Conservation (phyloP, 345 rosid species). For the Aquilaria malaccensis region DNA sequence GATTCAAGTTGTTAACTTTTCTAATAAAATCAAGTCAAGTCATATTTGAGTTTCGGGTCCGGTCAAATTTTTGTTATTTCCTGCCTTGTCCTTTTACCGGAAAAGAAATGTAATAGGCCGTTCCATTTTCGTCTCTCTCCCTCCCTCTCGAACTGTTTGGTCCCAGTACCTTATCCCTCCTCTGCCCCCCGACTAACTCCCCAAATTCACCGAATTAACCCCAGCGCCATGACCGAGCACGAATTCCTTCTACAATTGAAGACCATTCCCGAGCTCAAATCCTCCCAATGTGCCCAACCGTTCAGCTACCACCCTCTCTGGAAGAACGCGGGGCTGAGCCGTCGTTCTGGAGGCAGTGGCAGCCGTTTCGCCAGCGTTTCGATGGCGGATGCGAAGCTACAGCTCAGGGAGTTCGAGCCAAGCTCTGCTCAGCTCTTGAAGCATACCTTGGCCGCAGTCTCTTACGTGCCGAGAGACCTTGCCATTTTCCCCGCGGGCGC, state of each 20-base stretch:
- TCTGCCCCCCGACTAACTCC: too few relatives aligned
- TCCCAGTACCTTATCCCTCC: not conserved
- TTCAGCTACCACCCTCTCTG: conserved; percentile 13
- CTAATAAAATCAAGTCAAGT: too few relatives aligned
- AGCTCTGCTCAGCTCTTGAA: conserved; percentile 56
- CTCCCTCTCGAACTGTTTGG: not conserved
- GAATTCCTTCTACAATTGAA: conserved; percentile 18
- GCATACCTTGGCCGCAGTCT: conserved; percentile 61
- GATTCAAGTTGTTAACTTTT: too few relatives aligned
- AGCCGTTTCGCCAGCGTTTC: conserved; percentile 53
- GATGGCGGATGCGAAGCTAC: conserved; percentile 32
- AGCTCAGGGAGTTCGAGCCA: conserved; percentile 44
- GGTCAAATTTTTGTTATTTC: too few relatives aligned
- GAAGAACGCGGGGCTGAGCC: conserved; percentile 17
- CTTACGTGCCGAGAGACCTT: conserved; percentile 54
- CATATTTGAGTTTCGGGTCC: too few relatives aligned
- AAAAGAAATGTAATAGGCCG: too few relatives aligned
- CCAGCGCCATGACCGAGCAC: conserved; percentile 31
- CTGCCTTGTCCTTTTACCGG: too few relatives aligned
- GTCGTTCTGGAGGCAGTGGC: conserved; percentile 6
- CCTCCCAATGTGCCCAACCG: not conserved
- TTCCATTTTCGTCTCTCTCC: not conserved
- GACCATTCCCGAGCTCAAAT: conserved; percentile 26
- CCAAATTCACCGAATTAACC: not conserved
- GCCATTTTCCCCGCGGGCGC: conserved; percentile 82